Conservation (phyloP, 2,329 filamentous ascomycete genomes). For the Pestalotiopsis sp. region DNA sequence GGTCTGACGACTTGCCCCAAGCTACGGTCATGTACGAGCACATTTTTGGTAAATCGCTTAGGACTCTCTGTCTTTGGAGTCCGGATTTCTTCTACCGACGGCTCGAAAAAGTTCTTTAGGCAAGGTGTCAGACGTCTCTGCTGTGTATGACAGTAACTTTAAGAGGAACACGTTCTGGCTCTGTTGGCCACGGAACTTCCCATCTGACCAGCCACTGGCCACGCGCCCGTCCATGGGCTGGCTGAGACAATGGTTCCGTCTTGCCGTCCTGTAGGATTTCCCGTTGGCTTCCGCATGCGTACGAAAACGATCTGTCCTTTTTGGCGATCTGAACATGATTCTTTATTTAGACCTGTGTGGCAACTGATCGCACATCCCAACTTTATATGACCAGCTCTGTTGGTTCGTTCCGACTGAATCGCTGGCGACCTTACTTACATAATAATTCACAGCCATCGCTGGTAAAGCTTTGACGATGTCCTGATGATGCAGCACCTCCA, state of each 20-base stretch:
- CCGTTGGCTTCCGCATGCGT: background rate
- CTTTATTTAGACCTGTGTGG: too few relatives aligned
- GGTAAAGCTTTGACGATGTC: too few relatives aligned
- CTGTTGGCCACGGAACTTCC: background rate
- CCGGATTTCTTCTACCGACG: background rate
- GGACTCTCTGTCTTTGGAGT: background rate
- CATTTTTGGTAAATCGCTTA: background rate
- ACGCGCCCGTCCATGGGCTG: background rate
- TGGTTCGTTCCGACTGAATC: too few relatives aligned
- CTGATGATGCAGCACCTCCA: too few relatives aligned
- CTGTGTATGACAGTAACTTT: background rate
- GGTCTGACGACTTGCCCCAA: background rate
- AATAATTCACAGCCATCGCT: too few relatives aligned
- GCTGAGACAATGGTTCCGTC: background rate
- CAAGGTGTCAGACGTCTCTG: background rate
- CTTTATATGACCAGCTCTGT: too few relatives aligned
- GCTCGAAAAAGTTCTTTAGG: background rate
- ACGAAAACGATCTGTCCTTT: too few relatives aligned
- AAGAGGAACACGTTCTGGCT: background rate
- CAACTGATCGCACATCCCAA: too few relatives aligned
- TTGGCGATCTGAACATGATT: too few relatives aligned
- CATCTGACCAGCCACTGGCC: background rate
- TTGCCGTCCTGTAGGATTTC: background rate
- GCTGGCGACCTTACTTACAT: too few relatives aligned
- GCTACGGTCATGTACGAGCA: too few relatives aligned